These are phyloP conservation scores for Lobosporangium transversale DNA, from an alignment of 192 early-diverging fungal genomes.

Conservation along the genomic window DNA sequence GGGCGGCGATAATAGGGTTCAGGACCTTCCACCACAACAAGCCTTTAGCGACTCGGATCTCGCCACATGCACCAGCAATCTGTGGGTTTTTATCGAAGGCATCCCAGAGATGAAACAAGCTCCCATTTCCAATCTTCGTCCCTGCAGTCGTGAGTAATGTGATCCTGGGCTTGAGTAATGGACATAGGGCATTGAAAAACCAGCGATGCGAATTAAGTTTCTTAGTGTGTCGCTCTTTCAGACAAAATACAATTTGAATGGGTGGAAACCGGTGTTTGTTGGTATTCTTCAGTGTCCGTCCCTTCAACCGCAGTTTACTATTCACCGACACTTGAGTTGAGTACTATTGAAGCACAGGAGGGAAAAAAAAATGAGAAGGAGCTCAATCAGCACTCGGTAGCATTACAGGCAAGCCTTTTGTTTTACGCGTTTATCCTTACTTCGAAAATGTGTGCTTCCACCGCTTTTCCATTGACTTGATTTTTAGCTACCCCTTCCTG, in stretches of 20 bases:
- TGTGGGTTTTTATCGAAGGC: conserved; percentile 43
- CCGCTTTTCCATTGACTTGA: conserved; percentile 46
- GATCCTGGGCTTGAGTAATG: conserved; percentile 36
- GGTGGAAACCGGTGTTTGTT: conserved; percentile 49
- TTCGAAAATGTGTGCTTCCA: conserved; percentile 50
- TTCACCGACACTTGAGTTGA: conserved; percentile 47
- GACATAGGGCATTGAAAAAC: conserved; percentile 48
- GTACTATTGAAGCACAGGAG: conserved; percentile 1
- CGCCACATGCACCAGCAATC: conserved; percentile 44
- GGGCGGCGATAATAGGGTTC: conserved; percentile 47
- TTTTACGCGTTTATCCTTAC: conserved; percentile 6
- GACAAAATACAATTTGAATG: conserved; percentile 46
- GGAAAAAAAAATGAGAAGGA: not conserved
- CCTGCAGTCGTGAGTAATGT: conserved; percentile 43
- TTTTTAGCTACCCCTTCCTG: conserved; percentile 52
- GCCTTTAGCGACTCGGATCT: conserved; percentile 48
- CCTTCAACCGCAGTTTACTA: conserved; percentile 42
- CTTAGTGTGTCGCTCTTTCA: conserved; percentile 53
- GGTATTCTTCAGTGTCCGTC: conserved; percentile 39
- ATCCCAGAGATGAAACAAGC: conserved; percentile 49
- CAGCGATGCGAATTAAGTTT: conserved; percentile 53
- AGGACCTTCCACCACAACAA: conserved; percentile 51
- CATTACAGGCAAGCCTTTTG: too few relatives aligned
- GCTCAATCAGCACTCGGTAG: too few relatives aligned
- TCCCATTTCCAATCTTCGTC: conserved; percentile 40